phyloP scores from a whole-genome alignment of 441 rosid genomes.

The Populus hybrid region DNA sequence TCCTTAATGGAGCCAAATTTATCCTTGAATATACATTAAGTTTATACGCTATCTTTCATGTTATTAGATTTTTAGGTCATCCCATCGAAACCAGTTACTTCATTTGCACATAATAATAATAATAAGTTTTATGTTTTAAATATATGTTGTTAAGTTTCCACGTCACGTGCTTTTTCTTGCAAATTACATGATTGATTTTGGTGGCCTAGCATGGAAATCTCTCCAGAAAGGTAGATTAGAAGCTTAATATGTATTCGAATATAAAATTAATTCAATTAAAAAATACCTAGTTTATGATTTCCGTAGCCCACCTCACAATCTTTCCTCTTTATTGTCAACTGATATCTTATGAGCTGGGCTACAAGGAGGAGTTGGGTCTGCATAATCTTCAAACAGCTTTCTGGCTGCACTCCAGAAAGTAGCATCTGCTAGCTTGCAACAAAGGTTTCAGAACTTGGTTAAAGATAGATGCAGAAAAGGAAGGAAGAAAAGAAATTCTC shows the following conservation, averaged over 20 bases:
- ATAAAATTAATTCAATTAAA: no score
- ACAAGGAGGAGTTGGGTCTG: not conserved
- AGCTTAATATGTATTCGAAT: not conserved
- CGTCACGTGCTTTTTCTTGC: not conserved
- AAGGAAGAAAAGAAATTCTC: not conserved
- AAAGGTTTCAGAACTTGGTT: not conserved
- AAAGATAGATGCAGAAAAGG: not conserved
- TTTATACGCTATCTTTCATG: not conserved
- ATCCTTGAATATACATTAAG: not conserved
- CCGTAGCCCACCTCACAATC: not conserved
- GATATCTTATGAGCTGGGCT: not conserved
- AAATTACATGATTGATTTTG: not conserved
- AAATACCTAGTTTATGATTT: not conserved
- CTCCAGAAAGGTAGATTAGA: not conserved
- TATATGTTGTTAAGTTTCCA: not conserved
- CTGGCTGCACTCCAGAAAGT: not conserved
- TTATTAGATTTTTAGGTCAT: not conserved
- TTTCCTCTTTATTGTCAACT: not conserved
- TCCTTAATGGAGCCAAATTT: no score
- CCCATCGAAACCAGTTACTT: not conserved
- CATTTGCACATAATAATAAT: not conserved
- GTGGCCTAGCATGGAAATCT: not conserved
- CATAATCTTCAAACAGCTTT: not conserved
- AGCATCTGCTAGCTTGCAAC: not conserved
- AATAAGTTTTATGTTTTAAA: no score